These are phyloP conservation scores for Candida tetrigidarum DNA, from an alignment of 1,139 yeast genomes.

Conservation along the genomic window DNA sequence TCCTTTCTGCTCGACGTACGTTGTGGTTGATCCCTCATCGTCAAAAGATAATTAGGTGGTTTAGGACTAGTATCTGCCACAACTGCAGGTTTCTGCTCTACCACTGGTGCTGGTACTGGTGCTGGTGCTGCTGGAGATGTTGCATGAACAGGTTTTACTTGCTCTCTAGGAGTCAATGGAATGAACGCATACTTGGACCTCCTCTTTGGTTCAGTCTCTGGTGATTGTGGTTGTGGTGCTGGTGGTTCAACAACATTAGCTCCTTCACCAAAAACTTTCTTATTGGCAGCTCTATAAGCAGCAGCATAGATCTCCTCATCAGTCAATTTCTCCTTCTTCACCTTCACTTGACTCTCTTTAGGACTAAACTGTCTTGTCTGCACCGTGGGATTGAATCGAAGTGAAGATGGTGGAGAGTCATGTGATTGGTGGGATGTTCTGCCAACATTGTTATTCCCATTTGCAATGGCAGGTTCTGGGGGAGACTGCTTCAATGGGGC, in stretches of 20 bases:
- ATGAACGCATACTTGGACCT: neutral
- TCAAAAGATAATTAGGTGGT: slow-evolving; percentile 13
- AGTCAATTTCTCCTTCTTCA: slow-evolving; percentile 2
- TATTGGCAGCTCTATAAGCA: slow-evolving; percentile 46
- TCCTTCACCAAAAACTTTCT: slow-evolving; percentile 40
- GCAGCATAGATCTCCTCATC: slow-evolving; percentile 30
- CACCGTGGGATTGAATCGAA: slow-evolving; percentile 43
- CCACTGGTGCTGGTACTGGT: neutral
- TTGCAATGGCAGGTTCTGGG: slow-evolving; percentile 4
- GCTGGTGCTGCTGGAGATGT: too few relatives aligned
- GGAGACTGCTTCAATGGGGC: slow-evolving; percentile 14
- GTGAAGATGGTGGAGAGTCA: slow-evolving; percentile 33
- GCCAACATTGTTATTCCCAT: neutral
- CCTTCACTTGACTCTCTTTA: neutral
- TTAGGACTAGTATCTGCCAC: slow-evolving; percentile 28
- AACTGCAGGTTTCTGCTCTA: neutral
- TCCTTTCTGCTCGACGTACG: slow-evolving; percentile 29
- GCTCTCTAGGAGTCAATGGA: neutral
- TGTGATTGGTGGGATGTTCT: neutral
- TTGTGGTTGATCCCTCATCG: slow-evolving; percentile 33
- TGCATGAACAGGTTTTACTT: slow-evolving; percentile 3
- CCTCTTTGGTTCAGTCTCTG: neutral
- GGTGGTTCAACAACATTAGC: slow-evolving; percentile 13
- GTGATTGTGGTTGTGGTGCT: neutral
- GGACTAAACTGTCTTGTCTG: slow-evolving; percentile 24